Evolutionary conservation across 2,329 filamentous ascomycete species (phyloP), one percentile per base, ranked within the genome.

Genomic region (Epichloe baconii): DNA sequence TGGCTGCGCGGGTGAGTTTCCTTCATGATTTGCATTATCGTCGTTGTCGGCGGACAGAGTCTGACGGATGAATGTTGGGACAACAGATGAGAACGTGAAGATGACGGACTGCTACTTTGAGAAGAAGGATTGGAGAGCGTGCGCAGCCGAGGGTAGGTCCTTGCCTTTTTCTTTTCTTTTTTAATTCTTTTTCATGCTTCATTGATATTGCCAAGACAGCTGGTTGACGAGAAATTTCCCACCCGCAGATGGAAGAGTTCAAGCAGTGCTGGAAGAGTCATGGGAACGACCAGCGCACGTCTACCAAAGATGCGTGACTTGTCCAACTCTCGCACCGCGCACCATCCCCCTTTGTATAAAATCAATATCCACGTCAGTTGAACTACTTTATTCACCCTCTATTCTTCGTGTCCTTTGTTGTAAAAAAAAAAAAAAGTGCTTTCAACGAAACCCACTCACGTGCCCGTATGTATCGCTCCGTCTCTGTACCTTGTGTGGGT

Each of bases 61-160:
- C 44, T 48, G 48, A 57, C 44, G 41, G 44, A 31, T 48, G 2
- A 7, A 7, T 6, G 17, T 21, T 15, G 19, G 44, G 35, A 12
- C 19, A 7, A 23, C 58, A 96, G 91, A 80, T 21, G 91, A 97
- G 64, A 95, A 97, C 63, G 73, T 79, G 50, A 90, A 82, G 63
- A 79, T 98, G 82, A 96, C 89, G 37, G 88, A 97, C 66, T 98
- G 93, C 69, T 95, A 94, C 68, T 95, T 81, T 64, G 88, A 91
- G 51, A 95, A 90, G 76, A 95, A 90, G 66, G 93, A 98, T 66
- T 98, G 93, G 91, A 77, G 93, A 59, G 76, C 78, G 52, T 98
- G 93, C 69, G 86, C 86, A 64, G 76, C 82, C 58, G 91, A 97
- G 80, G 80, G 91, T 95, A 67, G 73, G 85, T 71, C 11, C 12